Evolutionary conservation across 805 yeast species (phyloP).

Genomic region (Jamesozyma lodderae): DNA sequence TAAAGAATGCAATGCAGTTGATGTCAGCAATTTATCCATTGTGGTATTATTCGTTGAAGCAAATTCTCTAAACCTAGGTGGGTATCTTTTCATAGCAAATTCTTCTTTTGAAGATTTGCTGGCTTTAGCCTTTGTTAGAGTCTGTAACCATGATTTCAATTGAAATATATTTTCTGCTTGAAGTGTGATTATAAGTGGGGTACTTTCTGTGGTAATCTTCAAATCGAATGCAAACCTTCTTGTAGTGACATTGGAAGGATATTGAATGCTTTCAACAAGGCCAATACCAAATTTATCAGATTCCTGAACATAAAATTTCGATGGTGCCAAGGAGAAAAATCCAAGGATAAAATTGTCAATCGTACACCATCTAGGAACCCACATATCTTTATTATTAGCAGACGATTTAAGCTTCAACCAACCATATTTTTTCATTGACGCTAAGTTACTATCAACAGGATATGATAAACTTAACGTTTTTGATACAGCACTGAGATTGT

Average conservation of each 20-base stretch:
- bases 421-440: conserved; percentile 77
- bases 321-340: conserved; percentile 54
- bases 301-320: conserved; percentile 70
- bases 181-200: conserved; percentile 31
- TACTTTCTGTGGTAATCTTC: conserved; percentile 35
- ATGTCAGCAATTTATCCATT: conserved; percentile 33
- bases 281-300: conserved; percentile 77
- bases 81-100: conserved; percentile 50
- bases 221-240: conserved; percentile 74
- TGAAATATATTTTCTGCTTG: conserved; percentile 74
- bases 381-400: conserved; percentile 46
- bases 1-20: conserved; percentile 8
- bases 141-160: conserved; percentile 61
- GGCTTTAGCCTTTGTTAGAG: conserved; percentile 49
- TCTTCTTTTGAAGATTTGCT: conserved; percentile 32
- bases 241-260: conserved; percentile 49
- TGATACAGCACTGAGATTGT: conserved; percentile 30
- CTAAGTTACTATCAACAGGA: not conserved
- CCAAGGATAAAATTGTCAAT: conserved; percentile 78
- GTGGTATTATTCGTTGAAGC: conserved; percentile 51
- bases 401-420: conserved; percentile 73
- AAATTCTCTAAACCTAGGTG: conserved; percentile 59
- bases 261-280: conserved; percentile 55
- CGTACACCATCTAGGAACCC: conserved; percentile 81
- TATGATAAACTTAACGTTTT: conserved; percentile 28